Evolutionary conservation across 345 rosid species (phyloP), one percentile per base, ranked within the genome.

Genomic region (Mangifera indica): DNA sequence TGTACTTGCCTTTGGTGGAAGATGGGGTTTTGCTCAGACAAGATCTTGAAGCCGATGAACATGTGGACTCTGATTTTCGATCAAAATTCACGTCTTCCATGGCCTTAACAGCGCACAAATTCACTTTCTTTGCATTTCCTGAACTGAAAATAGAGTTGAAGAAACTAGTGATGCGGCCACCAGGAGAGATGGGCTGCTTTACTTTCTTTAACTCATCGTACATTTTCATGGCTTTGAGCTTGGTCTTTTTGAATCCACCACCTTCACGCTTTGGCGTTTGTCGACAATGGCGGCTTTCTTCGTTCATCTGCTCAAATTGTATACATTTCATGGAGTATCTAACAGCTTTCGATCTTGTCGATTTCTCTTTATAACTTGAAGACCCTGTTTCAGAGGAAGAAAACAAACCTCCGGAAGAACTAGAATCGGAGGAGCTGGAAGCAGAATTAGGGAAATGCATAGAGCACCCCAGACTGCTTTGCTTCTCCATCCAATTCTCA

Each of bases 151-250:
- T 83, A 7, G 93, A 91, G 80, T 88, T 93, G 11, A 93, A 72
- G 74, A 93, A 93, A 70, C 76, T 83, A 0, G 95, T 78, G 55
- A 93, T 82, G 45, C 92, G 85, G 4, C 86, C 87, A 1, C 98
- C 91, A 0, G 98, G 98, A 7, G 97, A 93, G 25, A 85, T 73
- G 40, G 95, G 98, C 62, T 93, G 90, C 91, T 90, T 93, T 59
- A 83, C 83, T 72, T 77, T 90, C 86, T 88, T 88, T 22, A 87
- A 48, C 74, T 89, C 91, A 1, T 86, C 79, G 56, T 82, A 77
- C 55, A 91, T 81, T 75, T 83, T 89, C 74, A 83, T 26, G 0
- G 87, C 90, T 76, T 80, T 72, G 25, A 84, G 78, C 73, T 87
- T 92, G 1, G 88, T 87, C 78, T 78, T 89, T 3, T 78, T 46